Conservation (phyloP, 768 basidiomycete genomes). For the Tulasnella sp. region DNA sequence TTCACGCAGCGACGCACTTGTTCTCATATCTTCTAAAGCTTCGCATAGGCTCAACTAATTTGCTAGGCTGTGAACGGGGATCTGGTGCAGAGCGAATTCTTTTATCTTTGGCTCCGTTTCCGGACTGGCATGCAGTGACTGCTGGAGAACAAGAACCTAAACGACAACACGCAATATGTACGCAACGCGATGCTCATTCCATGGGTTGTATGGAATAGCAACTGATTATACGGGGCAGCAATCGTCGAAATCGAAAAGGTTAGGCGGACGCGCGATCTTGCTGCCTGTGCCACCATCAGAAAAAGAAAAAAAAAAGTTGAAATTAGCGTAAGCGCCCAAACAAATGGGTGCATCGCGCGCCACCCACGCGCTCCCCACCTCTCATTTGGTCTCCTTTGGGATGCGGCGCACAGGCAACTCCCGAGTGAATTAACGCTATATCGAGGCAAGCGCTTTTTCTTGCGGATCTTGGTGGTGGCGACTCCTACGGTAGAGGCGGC, state of each 20-base stretch:
- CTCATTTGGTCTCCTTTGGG: background rate
- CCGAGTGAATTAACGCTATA: background rate
- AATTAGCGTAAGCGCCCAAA: constrained; percentile 12
- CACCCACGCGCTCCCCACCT: background rate
- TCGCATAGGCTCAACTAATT: background rate
- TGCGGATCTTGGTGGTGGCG: background rate
- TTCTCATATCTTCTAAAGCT: background rate
- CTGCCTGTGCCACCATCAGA: background rate
- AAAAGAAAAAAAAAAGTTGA: background rate
- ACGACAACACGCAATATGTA: too few relatives aligned
- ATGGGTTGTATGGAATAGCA: background rate
- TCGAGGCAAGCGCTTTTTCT: background rate
- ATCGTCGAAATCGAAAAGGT: background rate
- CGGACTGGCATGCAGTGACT: background rate
- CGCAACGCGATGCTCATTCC: background rate
- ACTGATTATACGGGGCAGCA: background rate
- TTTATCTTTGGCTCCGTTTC: background rate
- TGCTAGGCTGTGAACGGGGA: background rate
- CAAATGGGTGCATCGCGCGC: constrained; percentile 6
- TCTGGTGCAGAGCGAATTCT: background rate
- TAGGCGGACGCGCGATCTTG: background rate
- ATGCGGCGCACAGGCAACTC: background rate
- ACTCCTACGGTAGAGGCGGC: background rate
- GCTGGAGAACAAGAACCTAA: too few relatives aligned
- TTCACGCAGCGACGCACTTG: background rate